phyloP scores from a whole-genome alignment of 164 flowering plant genomes.

The Nelumbo lutea region DNA sequence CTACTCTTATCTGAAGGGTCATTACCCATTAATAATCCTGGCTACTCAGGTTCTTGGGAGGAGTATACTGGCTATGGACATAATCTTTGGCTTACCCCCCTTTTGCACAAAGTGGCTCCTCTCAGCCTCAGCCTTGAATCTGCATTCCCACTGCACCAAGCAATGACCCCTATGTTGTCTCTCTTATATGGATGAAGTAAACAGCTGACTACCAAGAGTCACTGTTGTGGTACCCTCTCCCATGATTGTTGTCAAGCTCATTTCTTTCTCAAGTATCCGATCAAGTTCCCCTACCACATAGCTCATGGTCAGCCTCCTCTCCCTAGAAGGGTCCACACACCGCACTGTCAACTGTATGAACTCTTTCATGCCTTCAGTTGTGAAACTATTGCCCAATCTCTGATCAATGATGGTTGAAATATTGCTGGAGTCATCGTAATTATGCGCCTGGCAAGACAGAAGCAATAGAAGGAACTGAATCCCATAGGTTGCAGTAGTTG shows the following conservation, averaged over 20 bases:
- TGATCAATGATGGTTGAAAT: slow-evolving; percentile 50
- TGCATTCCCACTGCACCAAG: slow-evolving; percentile 13
- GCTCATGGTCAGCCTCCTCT: slow-evolving; percentile 70
- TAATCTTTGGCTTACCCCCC: too few species aligned
- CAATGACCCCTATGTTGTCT: not conserved
- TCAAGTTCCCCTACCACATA: slow-evolving; percentile 64
- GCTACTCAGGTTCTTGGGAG: too few species aligned
- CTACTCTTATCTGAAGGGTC: not conserved
- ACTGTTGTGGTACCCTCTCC: slow-evolving; percentile 82
- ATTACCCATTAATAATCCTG: too few species aligned
- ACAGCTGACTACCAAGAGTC: slow-evolving; percentile 79
- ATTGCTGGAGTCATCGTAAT: slow-evolving; percentile 36
- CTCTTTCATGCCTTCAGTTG: slow-evolving; percentile 80
- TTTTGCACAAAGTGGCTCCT: too few species aligned
- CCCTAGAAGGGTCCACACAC: slow-evolving; percentile 67
- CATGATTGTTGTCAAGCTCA: slow-evolving; percentile 69
- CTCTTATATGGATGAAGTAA: slow-evolving; percentile 46
- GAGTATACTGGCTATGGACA: too few species aligned
- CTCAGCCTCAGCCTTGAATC: too few species aligned
- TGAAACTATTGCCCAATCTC: slow-evolving; percentile 63
- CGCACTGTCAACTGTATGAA: slow-evolving; percentile 41
- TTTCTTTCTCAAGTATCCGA: slow-evolving; percentile 69
- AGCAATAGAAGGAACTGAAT: not conserved
- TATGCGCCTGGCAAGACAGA: slow-evolving; percentile 46
- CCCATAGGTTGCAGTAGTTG: too few species aligned